Evolutionary conservation across 2,329 filamentous ascomycete genomes (phyloP), one percentile per base, ranked within the genome.

Genomic region (Apiospora marii): DNA sequence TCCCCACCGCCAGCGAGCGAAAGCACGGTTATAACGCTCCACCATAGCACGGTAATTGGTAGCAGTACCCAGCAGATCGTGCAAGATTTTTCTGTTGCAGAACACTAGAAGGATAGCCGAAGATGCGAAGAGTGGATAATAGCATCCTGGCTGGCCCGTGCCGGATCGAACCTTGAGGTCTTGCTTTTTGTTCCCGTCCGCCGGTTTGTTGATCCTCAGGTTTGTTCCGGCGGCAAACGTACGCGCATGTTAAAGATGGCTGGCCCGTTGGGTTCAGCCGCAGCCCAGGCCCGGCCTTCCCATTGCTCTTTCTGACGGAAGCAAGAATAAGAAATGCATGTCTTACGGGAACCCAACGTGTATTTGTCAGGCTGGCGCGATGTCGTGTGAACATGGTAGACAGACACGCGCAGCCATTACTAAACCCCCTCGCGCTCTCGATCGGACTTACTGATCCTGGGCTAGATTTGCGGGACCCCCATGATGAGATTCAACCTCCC

Each of bases 11-110:
- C 7, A 13, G 8, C 7, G 49, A 12, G 49, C 16, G 27, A 30
- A 61, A 61, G 53, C 53, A 61, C 53, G 53, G 53, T 37, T 61
- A 61, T 61, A 61, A 16, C 30, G 46, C 46, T 49, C 46, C 46
- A 49, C 46, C 8, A 6, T 30, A n/a, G 19, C 46, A 49, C 46
- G 46, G 46, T 49, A 49, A 10, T 49, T 49, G n/a, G 19, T 22
- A 41, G 37, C 12, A 41, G 37, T 12, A n/a, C 16, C 8, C 22
- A 16, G 46, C 19, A 49, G 46, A 49, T 49, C 46, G 46, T 49
- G 46, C 22, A 49, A 49, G 46, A 49, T 49, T 49, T 49, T 49
- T n/a, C 46, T 49, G 46, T 49, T 49, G 46, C 46, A 49, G 46
- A 49, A 49, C 37, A 49, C 46, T 49, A 61, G 34, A 61, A 37